Base-by-base conservation (phyloP, 148 eudicot species). In the Fagopyrum tataricum region DNA sequence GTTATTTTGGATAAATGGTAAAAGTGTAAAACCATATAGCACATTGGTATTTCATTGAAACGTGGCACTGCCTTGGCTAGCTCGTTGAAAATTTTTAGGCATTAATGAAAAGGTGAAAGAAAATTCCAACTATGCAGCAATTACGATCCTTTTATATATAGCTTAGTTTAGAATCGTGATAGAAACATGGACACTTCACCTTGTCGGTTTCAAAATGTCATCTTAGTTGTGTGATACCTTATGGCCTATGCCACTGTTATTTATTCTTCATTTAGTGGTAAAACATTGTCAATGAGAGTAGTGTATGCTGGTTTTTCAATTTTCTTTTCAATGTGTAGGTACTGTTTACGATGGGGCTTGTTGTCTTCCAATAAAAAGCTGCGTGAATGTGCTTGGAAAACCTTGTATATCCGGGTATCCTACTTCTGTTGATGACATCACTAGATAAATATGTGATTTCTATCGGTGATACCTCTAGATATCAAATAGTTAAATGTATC, bases 311-410 rank as follows among this genome's bases (percentile, higher is more conserved):
- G 37, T 46, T n/a, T 46, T 37, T 43, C 15, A 42, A 37, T 31
- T 61, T 23, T 48, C 26, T 48, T 2, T 46, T 67, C 17, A 44
- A 67, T 64, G 23, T 83, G 75, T 74, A 94, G 98, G 82, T 94
- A 94, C 62, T 79, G 89, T 75, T 71, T 91, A 88, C 88, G 98
- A 43, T 94, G 98, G 98, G 98, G 97, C 74, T 82, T 90, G 67
- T 70, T 85, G 78, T 77, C 86, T 39, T 90, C 85, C 53, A 79
- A 85, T 18, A 87, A 73, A 73, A 88, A 77, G 83, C 67, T 86
- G 79, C 89, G 97, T 43, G 97, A 95, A 69, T 81, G 86, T 84
- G 88, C 98, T 79, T 91, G 96, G 98, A 95, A 95, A 80, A 90
- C 87, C 79, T 88, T 95, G 51, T 91, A 95, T 78, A 88, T 94